Conservation (phyloP, 257 asterid species). For the Solanum piurae region DNA sequence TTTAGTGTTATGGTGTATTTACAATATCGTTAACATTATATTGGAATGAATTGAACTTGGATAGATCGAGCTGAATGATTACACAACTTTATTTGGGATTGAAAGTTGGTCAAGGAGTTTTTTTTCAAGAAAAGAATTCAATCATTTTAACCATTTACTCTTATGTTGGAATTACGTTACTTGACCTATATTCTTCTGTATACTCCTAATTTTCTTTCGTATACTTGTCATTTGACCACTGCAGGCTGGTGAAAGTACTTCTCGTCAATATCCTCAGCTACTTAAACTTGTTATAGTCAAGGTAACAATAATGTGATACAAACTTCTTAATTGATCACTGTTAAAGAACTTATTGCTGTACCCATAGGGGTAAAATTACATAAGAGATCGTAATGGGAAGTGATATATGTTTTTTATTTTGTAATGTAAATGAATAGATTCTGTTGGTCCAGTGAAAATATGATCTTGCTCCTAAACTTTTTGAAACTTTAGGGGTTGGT, state of each 20-base stretch:
- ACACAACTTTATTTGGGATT: not conserved
- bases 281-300: conserved; percentile 5
- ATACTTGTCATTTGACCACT: not conserved
- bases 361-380: not conserved
- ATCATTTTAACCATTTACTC: not conserved
- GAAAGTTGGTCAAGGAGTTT: not conserved
- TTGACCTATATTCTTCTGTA: not conserved
- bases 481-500: not conserved
- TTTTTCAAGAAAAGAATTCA: not conserved
- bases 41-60: not conserved
- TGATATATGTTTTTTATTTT: not conserved
- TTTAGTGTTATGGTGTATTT: not conserved
- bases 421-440: not conserved
- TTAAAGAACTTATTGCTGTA: not conserved
- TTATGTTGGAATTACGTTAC: not conserved
- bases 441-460: not conserved
- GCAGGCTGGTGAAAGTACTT: conserved; percentile 8
- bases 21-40: not conserved
- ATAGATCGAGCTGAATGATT: not conserved
- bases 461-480: not conserved
- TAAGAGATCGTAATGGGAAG: not conserved
- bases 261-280: conserved; percentile 5
- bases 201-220: not conserved
- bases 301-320: conserved; percentile 1
- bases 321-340: not conserved